Percentiles rank a stretch among this genome's conserved stretches.
Conservation (phyloP, 768 basidiomycete genomes). For the Udeniomyces megalosporus region DNA sequence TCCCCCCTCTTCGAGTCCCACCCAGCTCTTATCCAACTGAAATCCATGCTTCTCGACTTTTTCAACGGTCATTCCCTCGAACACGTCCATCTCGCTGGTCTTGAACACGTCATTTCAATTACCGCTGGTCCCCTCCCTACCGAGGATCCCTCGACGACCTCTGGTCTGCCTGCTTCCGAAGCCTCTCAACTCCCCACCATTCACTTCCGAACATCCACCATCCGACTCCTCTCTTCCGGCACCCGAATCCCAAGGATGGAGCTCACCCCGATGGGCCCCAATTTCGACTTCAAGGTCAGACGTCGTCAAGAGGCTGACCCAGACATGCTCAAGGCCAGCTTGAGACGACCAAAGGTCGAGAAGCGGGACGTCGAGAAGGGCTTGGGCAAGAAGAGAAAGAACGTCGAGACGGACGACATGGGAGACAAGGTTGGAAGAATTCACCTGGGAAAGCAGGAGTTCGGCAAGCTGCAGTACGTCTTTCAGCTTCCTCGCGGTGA, state of each 20-base stretch:
- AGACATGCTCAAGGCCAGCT: conserved; percentile 62
- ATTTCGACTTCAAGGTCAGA: conserved; percentile 63
- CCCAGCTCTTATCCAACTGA: conserved; percentile 77
- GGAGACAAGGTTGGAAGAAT: conserved; percentile 82
- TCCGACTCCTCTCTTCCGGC: conserved; percentile 53
- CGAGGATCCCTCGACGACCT: conserved; percentile 18
- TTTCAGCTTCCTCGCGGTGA: not conserved
- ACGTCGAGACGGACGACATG: conserved; percentile 94
- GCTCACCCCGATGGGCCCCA: conserved; percentile 78
- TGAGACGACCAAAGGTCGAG: conserved; percentile 71
- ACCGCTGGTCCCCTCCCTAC: conserved; percentile 42
- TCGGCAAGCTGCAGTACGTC: conserved; percentile 51
- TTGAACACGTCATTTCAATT: conserved; percentile 77
- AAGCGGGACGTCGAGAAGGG: conserved; percentile 75
- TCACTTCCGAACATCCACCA: conserved; percentile 74
- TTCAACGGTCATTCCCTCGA: conserved; percentile 80
- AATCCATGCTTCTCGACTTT: conserved; percentile 74
- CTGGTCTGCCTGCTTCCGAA: conserved; percentile 21
- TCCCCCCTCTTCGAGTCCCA: conserved; percentile 90
- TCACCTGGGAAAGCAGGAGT: conserved; percentile 77
- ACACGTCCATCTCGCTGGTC: conserved; percentile 61
- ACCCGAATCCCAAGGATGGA: conserved; percentile 65
- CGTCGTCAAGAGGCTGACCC: conserved; percentile 57
- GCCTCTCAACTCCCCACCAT: conserved; percentile 54
- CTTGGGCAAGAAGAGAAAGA: conserved; percentile 68